Conservation (phyloP, 176 grass and related monocot species). For the Oryza brachyantha region DNA sequence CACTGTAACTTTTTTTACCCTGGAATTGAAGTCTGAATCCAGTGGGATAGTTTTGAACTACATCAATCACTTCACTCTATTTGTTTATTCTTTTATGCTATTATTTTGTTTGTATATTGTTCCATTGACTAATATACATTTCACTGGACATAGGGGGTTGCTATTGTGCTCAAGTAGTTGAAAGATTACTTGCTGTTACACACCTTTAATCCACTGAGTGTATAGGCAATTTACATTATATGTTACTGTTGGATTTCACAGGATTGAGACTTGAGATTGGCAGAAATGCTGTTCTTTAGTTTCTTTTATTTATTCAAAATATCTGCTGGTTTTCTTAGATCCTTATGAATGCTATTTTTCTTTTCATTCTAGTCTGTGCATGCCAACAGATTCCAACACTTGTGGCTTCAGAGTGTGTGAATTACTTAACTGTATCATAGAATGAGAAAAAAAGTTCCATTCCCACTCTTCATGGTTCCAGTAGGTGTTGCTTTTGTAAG, state of each 20-base stretch:
- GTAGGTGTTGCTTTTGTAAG: background rate
- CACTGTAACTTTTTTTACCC: background rate
- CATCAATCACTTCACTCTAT: background rate
- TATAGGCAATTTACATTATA: background rate
- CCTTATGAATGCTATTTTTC: background rate
- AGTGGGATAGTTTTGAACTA: slow-evolving; percentile 6
- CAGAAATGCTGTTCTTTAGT: background rate
- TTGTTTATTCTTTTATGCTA: background rate
- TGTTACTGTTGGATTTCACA: background rate
- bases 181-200: slow-evolving; percentile 6
- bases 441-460: background rate
- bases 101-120: background rate
- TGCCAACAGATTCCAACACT: background rate
- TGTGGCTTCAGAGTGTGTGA: background rate
- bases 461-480: background rate
- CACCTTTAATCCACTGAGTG: background rate
- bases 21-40: background rate
- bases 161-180: background rate
- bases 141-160: background rate
- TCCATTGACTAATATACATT: background rate
- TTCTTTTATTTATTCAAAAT: background rate
- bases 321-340: background rate
- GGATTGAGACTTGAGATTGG: background rate
- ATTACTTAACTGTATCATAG: background rate
- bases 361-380: background rate